These are phyloP conservation scores for Amniculicola lignicola DNA, from an alignment of 495 filamentous ascomycete species.

Conservation along the genomic window DNA sequence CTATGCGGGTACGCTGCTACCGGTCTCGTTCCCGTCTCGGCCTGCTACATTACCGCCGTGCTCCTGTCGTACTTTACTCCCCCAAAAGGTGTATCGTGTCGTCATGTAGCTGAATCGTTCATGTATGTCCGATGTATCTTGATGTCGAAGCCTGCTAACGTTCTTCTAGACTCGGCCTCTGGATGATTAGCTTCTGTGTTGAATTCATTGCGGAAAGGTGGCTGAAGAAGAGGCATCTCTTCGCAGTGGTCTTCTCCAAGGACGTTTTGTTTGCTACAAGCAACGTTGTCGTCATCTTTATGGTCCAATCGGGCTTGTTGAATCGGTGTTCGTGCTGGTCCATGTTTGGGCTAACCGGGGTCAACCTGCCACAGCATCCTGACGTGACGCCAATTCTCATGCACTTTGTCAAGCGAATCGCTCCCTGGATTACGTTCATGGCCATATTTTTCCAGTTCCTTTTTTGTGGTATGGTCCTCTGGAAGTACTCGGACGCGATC, in stretches of 20 bases:
- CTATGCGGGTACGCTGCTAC: conserved; percentile 2
- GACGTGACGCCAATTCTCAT: conserved; percentile 6
- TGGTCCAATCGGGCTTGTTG: conserved; percentile 17
- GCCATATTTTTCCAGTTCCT: conserved; percentile 17
- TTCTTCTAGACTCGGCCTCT: conserved; percentile 10
- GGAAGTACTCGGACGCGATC: conserved; percentile 14
- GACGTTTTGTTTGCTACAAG: conserved; percentile 7
- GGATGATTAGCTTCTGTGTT: conserved; percentile 8
- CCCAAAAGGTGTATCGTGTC: background rate
- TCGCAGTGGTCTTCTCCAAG: conserved; percentile 17
- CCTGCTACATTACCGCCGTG: conserved; percentile 5
- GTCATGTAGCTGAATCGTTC: conserved; percentile 7
- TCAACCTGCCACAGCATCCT: conserved; percentile 7
- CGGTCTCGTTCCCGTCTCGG: background rate
- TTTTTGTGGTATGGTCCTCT: conserved; percentile 5
- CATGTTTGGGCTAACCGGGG: background rate
- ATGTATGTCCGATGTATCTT: conserved; percentile 3
- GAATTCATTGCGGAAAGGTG: conserved; percentile 11
- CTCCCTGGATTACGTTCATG: conserved; percentile 7
- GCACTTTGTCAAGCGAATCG: conserved; percentile 2
- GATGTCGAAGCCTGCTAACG: background rate
- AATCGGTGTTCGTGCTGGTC: conserved; percentile 17
- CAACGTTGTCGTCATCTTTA: conserved; percentile 2
- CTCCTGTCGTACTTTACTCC: conserved; percentile 10
- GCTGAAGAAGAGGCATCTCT: background rate